Evolutionary conservation across 345 rosid genomes (phyloP).

Genomic region (Camelina neglecta): DNA sequence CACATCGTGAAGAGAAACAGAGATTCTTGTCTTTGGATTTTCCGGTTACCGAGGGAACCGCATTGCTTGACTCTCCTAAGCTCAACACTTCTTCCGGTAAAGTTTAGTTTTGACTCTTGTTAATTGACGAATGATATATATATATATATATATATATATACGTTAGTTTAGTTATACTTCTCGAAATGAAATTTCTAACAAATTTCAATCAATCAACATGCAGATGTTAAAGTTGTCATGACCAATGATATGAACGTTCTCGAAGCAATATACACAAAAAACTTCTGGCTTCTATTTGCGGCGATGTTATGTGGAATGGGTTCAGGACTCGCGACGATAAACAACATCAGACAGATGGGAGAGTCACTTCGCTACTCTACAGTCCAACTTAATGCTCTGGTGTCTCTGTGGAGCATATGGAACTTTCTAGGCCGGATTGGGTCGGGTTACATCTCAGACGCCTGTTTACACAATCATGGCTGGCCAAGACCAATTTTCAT

Average conservation of each 20-base stretch:
- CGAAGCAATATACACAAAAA: constrained; percentile 57
- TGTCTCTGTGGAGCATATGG: constrained; percentile 85
- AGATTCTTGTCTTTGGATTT: constrained; percentile 35
- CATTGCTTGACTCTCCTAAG: constrained; percentile 33
- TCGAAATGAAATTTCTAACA: constrained; percentile 23
- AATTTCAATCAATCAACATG: background rate
- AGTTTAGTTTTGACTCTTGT: background rate
- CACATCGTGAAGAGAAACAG: constrained; percentile 54
- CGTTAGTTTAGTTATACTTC: background rate
- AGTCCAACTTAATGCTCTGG: constrained; percentile 62
- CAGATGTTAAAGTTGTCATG: constrained; percentile 27
- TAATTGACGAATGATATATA: too few species aligned
- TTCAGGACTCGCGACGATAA: constrained; percentile 75
- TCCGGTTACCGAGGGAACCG: constrained; percentile 28
- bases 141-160: background rate
- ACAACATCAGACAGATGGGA: constrained; percentile 87
- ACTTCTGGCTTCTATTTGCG: constrained; percentile 80
- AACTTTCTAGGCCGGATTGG: constrained; percentile 90
- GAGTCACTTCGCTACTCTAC: constrained; percentile 84
- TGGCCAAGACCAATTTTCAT: constrained; percentile 78
- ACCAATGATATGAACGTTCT: constrained; percentile 53
- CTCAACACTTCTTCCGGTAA: constrained; percentile 34
- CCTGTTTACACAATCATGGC: constrained; percentile 62
- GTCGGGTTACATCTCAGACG: constrained; percentile 75
- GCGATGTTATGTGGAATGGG: constrained; percentile 89